A percentile compares a stretch with the other conserved stretches of the same genome.
Conservation (phyloP, 768 basidiomycete species). For the Gloeostereum incarnatum region DNA sequence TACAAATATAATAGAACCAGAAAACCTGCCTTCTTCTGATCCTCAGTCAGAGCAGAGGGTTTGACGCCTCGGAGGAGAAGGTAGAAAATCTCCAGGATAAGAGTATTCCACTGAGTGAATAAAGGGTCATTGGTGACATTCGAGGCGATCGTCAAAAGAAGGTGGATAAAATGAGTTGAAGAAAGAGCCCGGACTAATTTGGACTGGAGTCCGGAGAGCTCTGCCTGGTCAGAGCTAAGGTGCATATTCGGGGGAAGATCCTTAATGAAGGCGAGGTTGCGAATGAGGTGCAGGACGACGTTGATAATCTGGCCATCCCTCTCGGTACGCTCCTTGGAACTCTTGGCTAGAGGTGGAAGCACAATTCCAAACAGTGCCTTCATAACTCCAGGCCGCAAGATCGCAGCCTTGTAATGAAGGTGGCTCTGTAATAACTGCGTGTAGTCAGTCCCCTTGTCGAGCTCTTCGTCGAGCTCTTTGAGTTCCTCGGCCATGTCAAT, state of each 20-base stretch:
- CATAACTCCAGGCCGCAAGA: slow-evolving; percentile 61
- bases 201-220: slow-evolving; percentile 71
- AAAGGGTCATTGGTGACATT: slow-evolving; percentile 70
- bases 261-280: slow-evolving; percentile 92
- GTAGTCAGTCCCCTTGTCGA: slow-evolving; percentile 81
- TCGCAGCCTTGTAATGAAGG: slow-evolving; percentile 78
- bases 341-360: slow-evolving; percentile 70
- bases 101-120: slow-evolving; percentile 79
- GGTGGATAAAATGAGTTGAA: slow-evolving; percentile 63
- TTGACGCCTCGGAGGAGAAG: slow-evolving; percentile 78
- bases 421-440: slow-evolving; percentile 77
- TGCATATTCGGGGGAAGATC: slow-evolving; percentile 70
- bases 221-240: slow-evolving; percentile 69
- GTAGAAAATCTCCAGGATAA: slow-evolving; percentile 90
- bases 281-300: slow-evolving; percentile 79
- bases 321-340: slow-evolving; percentile 56
- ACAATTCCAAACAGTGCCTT: slow-evolving; percentile 67
- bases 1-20: slow-evolving; percentile 3
- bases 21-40: slow-evolving; percentile 55
- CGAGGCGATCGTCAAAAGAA: slow-evolving; percentile 80
- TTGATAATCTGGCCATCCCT: slow-evolving; percentile 84
- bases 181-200: slow-evolving; percentile 63
- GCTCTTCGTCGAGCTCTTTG: slow-evolving; percentile 80
- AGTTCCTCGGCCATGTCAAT: slow-evolving; percentile 93
- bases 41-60: slow-evolving; percentile 43